Evolutionary conservation across 2,329 filamentous ascomycete genomes (phyloP), one percentile per base, ranked within the genome.

Genomic region (Fusarium penzigii): DNA sequence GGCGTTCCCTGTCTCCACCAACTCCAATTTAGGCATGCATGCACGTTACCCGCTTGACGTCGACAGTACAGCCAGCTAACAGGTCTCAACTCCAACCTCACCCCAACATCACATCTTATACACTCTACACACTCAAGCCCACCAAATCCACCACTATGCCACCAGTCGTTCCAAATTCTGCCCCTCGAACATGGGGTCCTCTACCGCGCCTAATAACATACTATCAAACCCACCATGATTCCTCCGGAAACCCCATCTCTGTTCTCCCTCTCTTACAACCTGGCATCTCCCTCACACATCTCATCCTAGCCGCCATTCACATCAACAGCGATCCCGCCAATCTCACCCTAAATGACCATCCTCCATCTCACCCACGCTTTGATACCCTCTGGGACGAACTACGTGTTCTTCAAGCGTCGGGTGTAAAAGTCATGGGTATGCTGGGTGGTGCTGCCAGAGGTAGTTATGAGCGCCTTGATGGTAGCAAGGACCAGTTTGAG

Each of bases 261-360:
- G 71, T 82, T 53, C 73, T 83, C 3, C 79, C 80, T 1, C 72
- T 84, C 49, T 66, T 70, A 14, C 70, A 77, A 43, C 65, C 75
- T 6, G 68, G 70, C 50, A 78, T 83, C 56, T 69, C 76, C 38
- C 68, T 82, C 25, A 96, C 92, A 0, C 92, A 97, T 72, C 79
- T 96, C 53, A 92, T 96, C 62, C 74, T 97, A 44, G 90, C 90
- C 6, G 92, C 92, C 12, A 84, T 97, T 53, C 92, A 97, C 71
- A 75, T 97, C 62, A 92, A 94, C 69, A 78, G 81, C 6, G 72
- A 74, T 17, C 84, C 89, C 1, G 78, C 77, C 9, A 78, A 84
- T 52, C 81, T 93, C 62, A 90, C 86, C 0, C 81, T 96, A 58
- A 97, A 97, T 70, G 87, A 97, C 71, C 83, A 91, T 67, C 78